phyloP scores from a whole-genome alignment of 2,329 filamentous ascomycete species.

The Aspergillus hiratsukae region DNA sequence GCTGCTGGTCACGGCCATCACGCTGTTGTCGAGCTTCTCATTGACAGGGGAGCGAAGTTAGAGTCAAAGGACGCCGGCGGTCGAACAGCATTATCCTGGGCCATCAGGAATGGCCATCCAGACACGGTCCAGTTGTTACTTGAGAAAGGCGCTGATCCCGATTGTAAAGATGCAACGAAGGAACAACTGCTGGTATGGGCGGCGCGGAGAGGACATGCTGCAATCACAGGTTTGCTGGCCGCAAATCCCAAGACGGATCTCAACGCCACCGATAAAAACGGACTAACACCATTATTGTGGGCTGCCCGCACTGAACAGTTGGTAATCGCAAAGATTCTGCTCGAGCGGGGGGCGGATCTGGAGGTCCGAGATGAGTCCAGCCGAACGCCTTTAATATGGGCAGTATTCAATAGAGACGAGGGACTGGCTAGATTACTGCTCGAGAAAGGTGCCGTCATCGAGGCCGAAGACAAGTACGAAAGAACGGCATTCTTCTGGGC shows the following conservation, averaged over 20 bases:
- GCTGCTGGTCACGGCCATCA: conserved; percentile 1
- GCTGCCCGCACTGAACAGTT: background rate
- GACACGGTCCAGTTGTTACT: background rate
- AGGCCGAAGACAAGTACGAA: background rate
- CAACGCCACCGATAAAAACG: too few relatives aligned
- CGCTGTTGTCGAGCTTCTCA: background rate
- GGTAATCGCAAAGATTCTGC: background rate
- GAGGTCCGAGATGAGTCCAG: background rate
- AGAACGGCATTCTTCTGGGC: too few relatives aligned
- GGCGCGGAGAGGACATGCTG: background rate
- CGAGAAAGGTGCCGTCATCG: background rate
- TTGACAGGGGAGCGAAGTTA: background rate
- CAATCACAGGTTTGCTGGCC: too few relatives aligned
- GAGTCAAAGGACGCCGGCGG: background rate
- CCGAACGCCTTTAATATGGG: background rate
- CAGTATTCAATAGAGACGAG: background rate
- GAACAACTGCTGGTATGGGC: background rate
- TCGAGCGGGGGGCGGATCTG: background rate
- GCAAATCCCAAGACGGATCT: too few relatives aligned
- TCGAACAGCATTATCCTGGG: background rate
- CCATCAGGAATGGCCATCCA: background rate
- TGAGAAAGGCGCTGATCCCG: background rate
- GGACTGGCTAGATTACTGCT: background rate
- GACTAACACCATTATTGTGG: too few relatives aligned
- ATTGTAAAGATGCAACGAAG: background rate